phyloP scores from a whole-genome alignment of 2,329 filamentous ascomycete genomes.

The Phaeosphaeria sp. region DNA sequence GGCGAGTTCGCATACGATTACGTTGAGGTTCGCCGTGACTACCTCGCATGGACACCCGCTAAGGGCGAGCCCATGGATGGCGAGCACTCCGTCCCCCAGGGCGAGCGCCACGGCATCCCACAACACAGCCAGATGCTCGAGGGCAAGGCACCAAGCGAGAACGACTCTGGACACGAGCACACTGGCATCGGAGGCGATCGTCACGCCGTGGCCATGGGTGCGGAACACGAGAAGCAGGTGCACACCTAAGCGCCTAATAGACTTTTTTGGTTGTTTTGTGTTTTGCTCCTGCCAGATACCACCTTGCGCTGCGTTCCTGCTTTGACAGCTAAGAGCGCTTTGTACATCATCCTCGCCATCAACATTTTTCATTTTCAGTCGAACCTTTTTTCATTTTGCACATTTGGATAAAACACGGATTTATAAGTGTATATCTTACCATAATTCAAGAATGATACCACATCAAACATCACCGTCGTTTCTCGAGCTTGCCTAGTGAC shows the following conservation, averaged over 20 bases:
- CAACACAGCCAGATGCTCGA: conserved; percentile 72
- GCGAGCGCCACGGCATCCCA: conserved; percentile 71
- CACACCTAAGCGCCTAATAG: conserved; percentile 8
- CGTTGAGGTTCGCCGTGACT: conserved; percentile 86
- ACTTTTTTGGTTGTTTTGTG: neutral
- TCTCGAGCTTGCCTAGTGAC: neutral
- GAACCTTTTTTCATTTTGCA: conserved; percentile 1
- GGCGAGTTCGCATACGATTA: conserved; percentile 92
- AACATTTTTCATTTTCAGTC: neutral
- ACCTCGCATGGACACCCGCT: conserved; percentile 84
- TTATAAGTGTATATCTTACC: neutral
- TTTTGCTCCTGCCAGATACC: conserved; percentile 21
- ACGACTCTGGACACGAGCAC: conserved; percentile 51
- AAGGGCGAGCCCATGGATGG: conserved; percentile 68
- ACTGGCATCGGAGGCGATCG: conserved; percentile 60
- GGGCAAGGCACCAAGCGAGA: conserved; percentile 58
- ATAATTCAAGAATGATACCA: conserved; percentile 6
- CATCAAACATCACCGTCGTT: neutral
- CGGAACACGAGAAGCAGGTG: conserved; percentile 49
- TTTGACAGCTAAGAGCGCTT: conserved; percentile 16
- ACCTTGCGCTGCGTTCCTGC: conserved; percentile 8
- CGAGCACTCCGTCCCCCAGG: conserved; percentile 68
- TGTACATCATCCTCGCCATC: conserved; percentile 16
- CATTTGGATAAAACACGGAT: neutral
- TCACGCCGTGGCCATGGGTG: conserved; percentile 55